phyloP scores from a whole-genome alignment of 768 basidiomycete species.

The Tricholoma terreum region DNA sequence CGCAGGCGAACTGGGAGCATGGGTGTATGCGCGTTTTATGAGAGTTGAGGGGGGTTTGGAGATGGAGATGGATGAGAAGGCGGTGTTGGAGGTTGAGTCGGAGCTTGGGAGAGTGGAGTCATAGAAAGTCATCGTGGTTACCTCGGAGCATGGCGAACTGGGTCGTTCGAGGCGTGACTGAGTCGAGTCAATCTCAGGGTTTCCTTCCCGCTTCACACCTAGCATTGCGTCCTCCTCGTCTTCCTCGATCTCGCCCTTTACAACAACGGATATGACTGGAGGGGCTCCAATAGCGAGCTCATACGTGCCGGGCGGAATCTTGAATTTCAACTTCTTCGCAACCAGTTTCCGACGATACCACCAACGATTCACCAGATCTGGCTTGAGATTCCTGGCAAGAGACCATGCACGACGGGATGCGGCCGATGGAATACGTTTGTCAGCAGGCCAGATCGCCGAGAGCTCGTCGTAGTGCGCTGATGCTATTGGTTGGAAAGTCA shows the following conservation, averaged over 20 bases:
- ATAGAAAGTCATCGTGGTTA: background rate
- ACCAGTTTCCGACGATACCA: constrained; percentile 32
- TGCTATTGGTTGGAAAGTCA: constrained; percentile 2
- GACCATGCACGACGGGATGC: constrained; percentile 39
- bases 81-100: background rate
- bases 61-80: background rate
- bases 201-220: background rate
- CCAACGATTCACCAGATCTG: constrained; percentile 34
- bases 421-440: constrained; percentile 35
- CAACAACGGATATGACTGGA: constrained; percentile 18
- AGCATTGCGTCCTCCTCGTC: background rate
- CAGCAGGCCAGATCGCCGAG: constrained; percentile 31
- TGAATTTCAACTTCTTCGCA: constrained; percentile 25
- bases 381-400: constrained; percentile 34
- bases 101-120: background rate
- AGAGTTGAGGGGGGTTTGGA: background rate
- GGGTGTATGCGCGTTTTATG: constrained; percentile 1
- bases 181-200: background rate
- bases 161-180: background rate
- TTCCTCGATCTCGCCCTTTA: background rate
- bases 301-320: constrained; percentile 32
- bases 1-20: background rate
- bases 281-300: constrained; percentile 36
- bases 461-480: constrained; percentile 34
- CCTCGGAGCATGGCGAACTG: background rate